phyloP scores from a whole-genome alignment of 2,329 filamentous ascomycete species.

The Colletotrichum theobromicola region DNA sequence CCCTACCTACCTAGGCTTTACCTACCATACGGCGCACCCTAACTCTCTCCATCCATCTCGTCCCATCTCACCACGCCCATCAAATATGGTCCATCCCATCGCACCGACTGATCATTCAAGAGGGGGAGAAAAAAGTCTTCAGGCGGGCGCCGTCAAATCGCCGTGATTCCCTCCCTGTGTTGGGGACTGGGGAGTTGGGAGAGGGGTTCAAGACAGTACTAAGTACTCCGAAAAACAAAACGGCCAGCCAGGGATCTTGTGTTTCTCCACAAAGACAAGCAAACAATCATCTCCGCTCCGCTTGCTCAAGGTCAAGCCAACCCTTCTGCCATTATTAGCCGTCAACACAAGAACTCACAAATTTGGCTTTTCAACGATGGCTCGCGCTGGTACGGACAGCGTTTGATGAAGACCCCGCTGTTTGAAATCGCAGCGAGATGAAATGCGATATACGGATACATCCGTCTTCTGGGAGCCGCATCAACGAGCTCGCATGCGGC shows the following conservation, averaged over 20 bases:
- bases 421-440: neutral
- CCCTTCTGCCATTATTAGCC: neutral
- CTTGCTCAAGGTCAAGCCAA: neutral
- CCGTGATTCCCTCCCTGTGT: neutral
- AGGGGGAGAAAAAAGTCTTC: neutral
- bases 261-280: neutral
- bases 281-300: neutral
- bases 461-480: neutral
- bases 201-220: neutral
- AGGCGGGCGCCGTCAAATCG: neutral
- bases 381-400: neutral
- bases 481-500: neutral
- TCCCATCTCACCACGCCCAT: neutral
- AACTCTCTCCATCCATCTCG: neutral
- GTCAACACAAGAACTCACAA: neutral
- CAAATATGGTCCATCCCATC: neutral
- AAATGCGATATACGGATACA: neutral
- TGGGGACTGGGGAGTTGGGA: neutral
- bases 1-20: no score
- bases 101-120: neutral
- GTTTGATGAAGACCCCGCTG: constrained; percentile 3
- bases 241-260: neutral
- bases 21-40: no score
- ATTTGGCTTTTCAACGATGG: neutral
- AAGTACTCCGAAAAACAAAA: neutral